These are phyloP conservation scores for Pythium pectinolyticum DNA, from an alignment of 352 stramenopile species.

Conservation along the genomic window DNA sequence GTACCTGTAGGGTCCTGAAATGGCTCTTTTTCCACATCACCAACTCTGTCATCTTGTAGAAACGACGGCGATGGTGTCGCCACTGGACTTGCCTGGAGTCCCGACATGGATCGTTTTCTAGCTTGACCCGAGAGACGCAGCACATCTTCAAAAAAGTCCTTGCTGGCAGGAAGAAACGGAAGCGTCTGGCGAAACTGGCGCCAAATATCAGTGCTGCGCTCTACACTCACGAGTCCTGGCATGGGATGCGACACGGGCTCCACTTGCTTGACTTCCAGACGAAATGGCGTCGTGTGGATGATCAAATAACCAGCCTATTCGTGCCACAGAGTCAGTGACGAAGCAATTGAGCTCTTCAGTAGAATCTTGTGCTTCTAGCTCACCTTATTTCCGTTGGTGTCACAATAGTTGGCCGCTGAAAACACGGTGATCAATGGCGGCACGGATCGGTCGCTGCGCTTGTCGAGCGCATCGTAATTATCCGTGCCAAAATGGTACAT, in stretches of 20 bases:
- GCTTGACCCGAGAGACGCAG: slow-evolving; percentile 38
- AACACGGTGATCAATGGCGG: slow-evolving; percentile 93
- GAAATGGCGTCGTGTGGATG: slow-evolving; percentile 45
- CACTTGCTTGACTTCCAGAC: slow-evolving; percentile 58
- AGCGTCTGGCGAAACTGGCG: slow-evolving; percentile 70
- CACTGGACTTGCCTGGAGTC: no score
- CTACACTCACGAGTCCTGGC: slow-evolving; percentile 45
- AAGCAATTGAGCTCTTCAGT: neutral
- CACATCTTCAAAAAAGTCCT: slow-evolving; percentile 81
- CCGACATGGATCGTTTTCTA: slow-evolving; percentile 13
- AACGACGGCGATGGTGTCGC: slow-evolving; percentile 5
- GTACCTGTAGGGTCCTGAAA: neutral
- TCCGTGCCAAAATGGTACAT: slow-evolving; percentile 60
- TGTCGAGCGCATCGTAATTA: slow-evolving; percentile 47
- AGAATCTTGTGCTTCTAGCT: neutral
- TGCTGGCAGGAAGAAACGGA: slow-evolving; percentile 78
- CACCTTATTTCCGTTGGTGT: slow-evolving; percentile 76
- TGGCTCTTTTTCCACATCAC: no score
- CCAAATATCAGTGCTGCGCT: slow-evolving; percentile 69
- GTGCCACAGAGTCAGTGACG: neutral
- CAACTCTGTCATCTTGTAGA: neutral
- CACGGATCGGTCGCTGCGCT: slow-evolving; percentile 43
- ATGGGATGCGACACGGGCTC: slow-evolving; percentile 48
- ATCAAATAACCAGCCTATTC: slow-evolving; percentile 57
- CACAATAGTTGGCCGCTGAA: slow-evolving; percentile 95